Conservation (phyloP, 805 yeast species). For the Candida maris region DNA sequence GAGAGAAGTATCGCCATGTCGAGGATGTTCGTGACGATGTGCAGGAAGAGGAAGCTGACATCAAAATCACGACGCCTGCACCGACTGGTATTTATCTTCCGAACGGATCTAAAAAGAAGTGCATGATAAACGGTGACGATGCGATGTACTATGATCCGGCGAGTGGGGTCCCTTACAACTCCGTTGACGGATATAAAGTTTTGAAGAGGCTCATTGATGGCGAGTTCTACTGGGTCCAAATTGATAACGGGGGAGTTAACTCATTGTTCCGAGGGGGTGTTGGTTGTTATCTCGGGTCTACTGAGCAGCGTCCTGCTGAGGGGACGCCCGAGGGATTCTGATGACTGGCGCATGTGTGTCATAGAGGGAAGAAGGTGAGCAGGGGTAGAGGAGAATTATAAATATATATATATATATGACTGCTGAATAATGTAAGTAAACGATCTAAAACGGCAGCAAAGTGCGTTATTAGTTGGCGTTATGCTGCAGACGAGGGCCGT, state of each 20-base stretch:
- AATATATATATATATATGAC: no score
- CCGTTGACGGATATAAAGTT: conserved; percentile 74
- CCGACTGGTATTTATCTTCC: conserved; percentile 73
- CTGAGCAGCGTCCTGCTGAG: conserved; percentile 55
- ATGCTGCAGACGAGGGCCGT: conserved; percentile 62
- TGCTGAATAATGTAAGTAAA: no score
- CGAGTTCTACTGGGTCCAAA: conserved; percentile 51
- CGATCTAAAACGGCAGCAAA: no score
- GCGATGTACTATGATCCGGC: conserved; percentile 87
- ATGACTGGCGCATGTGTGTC: no score
- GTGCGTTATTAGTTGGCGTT: conserved; percentile 33
- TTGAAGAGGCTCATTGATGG: conserved; percentile 53
- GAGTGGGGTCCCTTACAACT: conserved; percentile 81
- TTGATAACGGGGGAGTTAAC: conserved; percentile 42
- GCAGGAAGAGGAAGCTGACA: conserved; percentile 43
- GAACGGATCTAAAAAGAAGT: conserved; percentile 60
- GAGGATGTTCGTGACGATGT: conserved; percentile 42
- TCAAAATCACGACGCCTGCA: conserved; percentile 60
- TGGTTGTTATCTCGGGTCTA: conserved; percentile 40
- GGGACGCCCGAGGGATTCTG: conserved; percentile 85
- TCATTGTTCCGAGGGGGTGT: conserved; percentile 32
- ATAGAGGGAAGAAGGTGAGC: no score
- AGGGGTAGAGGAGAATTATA: no score
- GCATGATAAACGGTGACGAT: conserved; percentile 73
- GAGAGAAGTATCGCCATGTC: conserved; percentile 44